Conservation (phyloP, 441 rosid species). For the Populus hybrid region DNA sequence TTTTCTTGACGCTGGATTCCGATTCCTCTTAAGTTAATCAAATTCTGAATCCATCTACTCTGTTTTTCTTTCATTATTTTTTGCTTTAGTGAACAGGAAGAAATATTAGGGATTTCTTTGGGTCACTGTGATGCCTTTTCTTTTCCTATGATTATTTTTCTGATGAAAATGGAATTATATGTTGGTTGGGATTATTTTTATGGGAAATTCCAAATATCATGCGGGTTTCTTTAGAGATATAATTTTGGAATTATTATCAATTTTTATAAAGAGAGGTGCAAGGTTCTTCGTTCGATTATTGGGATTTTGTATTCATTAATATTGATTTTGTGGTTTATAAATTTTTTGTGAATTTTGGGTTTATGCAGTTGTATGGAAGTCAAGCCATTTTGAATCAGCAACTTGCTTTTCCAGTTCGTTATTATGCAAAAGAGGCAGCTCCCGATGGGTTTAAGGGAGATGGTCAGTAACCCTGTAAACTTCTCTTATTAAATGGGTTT, state of each 20-base stretch:
- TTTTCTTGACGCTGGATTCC: not conserved
- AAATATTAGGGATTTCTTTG: not conserved
- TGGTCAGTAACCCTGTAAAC: constrained; percentile 43
- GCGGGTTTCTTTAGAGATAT: not conserved
- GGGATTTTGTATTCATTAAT: no score
- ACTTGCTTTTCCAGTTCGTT: constrained; percentile 55
- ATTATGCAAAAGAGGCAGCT: constrained; percentile 61
- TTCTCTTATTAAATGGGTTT: not conserved
- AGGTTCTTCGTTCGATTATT: not conserved
- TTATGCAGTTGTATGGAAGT: constrained; percentile 54
- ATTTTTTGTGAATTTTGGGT: not conserved
- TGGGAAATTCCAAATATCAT: not conserved
- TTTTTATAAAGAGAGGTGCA: not conserved
- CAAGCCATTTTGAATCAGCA: constrained; percentile 7
- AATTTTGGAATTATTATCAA: not conserved
- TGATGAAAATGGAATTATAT: not conserved
- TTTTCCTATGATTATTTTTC: not conserved
- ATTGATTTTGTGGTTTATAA: not conserved
- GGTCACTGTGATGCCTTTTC: not conserved
- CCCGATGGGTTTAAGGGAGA: constrained; percentile 75
- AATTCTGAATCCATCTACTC: not conserved
- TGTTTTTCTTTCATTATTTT: no score
- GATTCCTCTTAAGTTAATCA: not conserved
- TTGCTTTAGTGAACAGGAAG: not conserved
- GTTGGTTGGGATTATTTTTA: not conserved